Percentiles rank a stretch among this genome's conserved stretches.
These are phyloP conservation scores for Geotrichum australiense DNA, from an alignment of 1,139 yeast species.

Conservation along the genomic window DNA sequence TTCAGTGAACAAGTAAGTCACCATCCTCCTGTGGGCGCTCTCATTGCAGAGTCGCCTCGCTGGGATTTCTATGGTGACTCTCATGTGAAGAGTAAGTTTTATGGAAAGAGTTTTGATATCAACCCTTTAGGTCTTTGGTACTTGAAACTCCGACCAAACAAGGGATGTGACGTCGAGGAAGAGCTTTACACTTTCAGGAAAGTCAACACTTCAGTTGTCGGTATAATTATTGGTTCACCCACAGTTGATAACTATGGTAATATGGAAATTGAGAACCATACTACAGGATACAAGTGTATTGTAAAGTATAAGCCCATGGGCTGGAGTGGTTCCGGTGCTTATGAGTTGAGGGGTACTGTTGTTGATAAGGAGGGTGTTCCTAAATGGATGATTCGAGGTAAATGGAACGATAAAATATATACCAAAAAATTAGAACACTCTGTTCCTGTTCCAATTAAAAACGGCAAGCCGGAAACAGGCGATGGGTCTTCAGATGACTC, in stretches of 20 bases:
- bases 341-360: conserved; percentile 80
- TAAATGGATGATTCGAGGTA: conserved; percentile 74
- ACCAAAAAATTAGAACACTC: conserved; percentile 49
- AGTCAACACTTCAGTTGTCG: conserved; percentile 89
- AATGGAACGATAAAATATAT: conserved; percentile 84
- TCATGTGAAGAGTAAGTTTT: conserved; percentile 81
- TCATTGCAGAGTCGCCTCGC: conserved; percentile 74
- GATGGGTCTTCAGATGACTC: conserved; percentile 24
- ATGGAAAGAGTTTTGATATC: conserved; percentile 89
- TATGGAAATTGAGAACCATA: conserved; percentile 78
- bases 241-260: conserved; percentile 91
- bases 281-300: conserved; percentile 75
- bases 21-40: conserved; percentile 94
- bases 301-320: conserved; percentile 85
- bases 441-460: conserved; percentile 18
- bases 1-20: conserved; percentile 93
- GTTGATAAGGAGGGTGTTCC: conserved; percentile 42
- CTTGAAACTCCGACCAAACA: conserved; percentile 68
- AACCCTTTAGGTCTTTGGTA: conserved; percentile 93
- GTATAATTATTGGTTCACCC: conserved; percentile 89
- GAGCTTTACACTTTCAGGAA: conserved; percentile 90
- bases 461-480: conserved; percentile 19
- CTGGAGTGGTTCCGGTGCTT: conserved; percentile 90
- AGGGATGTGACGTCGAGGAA: conserved; percentile 42
- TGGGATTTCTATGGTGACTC: conserved; percentile 98